Percentiles rank a stretch among this genome's conserved stretches.
Conservation (phyloP, 2,329 filamentous ascomycete genomes). For the Aspergillus pseudoterreus region DNA sequence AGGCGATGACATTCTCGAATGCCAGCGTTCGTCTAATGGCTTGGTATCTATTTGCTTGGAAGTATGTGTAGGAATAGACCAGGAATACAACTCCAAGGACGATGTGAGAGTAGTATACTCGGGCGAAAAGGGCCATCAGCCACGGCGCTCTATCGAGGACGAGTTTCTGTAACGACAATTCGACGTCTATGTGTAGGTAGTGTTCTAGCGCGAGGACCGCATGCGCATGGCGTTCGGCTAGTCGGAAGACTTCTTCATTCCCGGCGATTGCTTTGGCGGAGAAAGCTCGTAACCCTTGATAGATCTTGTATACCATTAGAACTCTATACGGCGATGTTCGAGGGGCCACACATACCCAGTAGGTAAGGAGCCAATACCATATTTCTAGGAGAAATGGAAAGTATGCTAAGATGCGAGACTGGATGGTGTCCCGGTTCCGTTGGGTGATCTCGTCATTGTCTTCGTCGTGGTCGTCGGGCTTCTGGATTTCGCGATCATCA, state of each 20-base stretch:
- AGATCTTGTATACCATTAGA: conserved; percentile 25
- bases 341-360: conserved; percentile 22
- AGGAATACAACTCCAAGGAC: conserved; percentile 45
- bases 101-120: conserved; percentile 48
- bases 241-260: conserved; percentile 36
- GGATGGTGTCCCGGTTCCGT: conserved; percentile 5
- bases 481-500: too few relatives aligned
- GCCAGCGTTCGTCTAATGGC: conserved; percentile 47
- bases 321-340: not conserved
- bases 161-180: conserved; percentile 39
- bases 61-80: conserved; percentile 47
- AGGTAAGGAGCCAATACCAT: conserved; percentile 31
- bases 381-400: conserved; percentile 33
- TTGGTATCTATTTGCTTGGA: conserved; percentile 39
- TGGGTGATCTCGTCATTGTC: too few relatives aligned
- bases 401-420: conserved; percentile 20
- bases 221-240: conserved; percentile 40
- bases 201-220: conserved; percentile 40
- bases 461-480: too few relatives aligned
- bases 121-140: conserved; percentile 40
- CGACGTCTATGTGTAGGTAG: conserved; percentile 37
- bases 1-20: conserved; percentile 48
- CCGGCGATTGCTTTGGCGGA: conserved; percentile 41
- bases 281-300: conserved; percentile 44
- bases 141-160: conserved; percentile 34